A percentile compares a stretch with the other conserved stretches of the same genome.
These are phyloP conservation scores for Citrus medica DNA, from an alignment of 345 rosid species.

Conservation along the genomic window DNA sequence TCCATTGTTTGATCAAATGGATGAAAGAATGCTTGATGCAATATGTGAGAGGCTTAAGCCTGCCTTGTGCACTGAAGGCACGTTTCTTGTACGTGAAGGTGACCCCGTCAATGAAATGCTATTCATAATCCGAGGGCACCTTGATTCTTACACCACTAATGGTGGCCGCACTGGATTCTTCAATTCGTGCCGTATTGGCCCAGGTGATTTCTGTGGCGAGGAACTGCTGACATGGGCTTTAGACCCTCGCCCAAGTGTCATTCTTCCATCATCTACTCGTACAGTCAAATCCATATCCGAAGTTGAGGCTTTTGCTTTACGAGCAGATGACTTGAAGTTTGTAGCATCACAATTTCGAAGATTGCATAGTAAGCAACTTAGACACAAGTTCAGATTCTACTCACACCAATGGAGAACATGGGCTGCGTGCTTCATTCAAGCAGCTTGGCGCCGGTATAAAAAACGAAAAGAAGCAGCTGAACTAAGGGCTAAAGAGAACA, in stretches of 20 bases:
- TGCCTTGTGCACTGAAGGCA: constrained; percentile 68
- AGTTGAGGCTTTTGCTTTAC: constrained; percentile 81
- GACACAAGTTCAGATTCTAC: constrained; percentile 79
- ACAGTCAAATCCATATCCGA: constrained; percentile 74
- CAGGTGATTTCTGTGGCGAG: constrained; percentile 90
- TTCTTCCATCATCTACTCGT: constrained; percentile 77
- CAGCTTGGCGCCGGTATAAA: constrained; percentile 72
- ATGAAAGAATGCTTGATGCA: constrained; percentile 87
- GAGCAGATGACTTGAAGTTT: constrained; percentile 74
- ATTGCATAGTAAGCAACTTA: constrained; percentile 75
- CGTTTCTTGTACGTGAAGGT: constrained; percentile 78
- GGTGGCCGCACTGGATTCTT: constrained; percentile 91
- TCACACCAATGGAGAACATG: constrained; percentile 89
- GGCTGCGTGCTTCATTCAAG: constrained; percentile 89
- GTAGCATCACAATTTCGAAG: constrained; percentile 82
- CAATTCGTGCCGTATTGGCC: constrained; percentile 75
- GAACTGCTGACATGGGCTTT: constrained; percentile 88
- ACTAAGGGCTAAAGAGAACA: constrained; percentile 44
- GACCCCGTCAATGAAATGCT: constrained; percentile 91
- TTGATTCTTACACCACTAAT: constrained; percentile 86
- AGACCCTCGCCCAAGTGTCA: constrained; percentile 62
- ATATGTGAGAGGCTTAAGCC: constrained; percentile 89
- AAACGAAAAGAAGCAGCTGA: constrained; percentile 55
- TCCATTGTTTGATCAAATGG: constrained; percentile 91
- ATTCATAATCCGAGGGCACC: constrained; percentile 80